Evolutionary conservation across 176 grass and related monocot genomes (phyloP).

Genomic region (bread wheat (Triticum aestivum)): IWGSC_CS_RefSeq_v2.1 NC_057810.1:695800955-695801454

Average conservation of each 20-base stretch:
- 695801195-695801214: neutral
- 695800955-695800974: neutral
- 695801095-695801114: neutral
- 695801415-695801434: too few relatives aligned
- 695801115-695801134: neutral
- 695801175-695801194: neutral
- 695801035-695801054: neutral
- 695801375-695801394: neutral
- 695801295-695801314: too few relatives aligned
- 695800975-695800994: neutral
- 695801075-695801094: neutral
- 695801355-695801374: neutral
- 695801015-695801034: slow-evolving; percentile 40
- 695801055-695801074: neutral
- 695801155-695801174: too few relatives aligned
- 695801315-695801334: too few relatives aligned
- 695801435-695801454: too few relatives aligned
- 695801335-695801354: neutral
- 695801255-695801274: neutral
- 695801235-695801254: neutral
- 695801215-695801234: neutral
- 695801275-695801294: too few relatives aligned
- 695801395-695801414: neutral
- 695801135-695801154: neutral
- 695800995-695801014: neutral